These are phyloP conservation scores for Eucalyptus pauciflora DNA, from an alignment of 345 rosid genomes.

Conservation along the genomic window DNA sequence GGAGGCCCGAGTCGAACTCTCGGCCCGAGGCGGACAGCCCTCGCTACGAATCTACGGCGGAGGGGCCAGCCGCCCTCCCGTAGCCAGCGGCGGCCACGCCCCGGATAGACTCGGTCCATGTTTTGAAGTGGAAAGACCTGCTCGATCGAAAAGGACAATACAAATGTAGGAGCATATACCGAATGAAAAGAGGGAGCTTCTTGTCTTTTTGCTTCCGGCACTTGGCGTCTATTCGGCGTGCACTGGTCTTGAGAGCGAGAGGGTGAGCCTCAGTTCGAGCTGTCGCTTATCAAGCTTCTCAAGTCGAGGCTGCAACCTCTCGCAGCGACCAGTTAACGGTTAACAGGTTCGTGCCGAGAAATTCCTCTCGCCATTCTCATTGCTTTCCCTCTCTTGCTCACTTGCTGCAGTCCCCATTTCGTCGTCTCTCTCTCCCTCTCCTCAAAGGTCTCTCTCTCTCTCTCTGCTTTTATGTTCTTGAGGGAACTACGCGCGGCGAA, in stretches of 20 bases:
- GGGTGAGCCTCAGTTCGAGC: not conserved
- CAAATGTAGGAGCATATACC: not conserved
- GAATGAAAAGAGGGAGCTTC: not conserved
- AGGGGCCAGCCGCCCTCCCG: no score
- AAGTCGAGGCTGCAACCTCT: not conserved
- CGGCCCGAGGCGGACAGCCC: not conserved
- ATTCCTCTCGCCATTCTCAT: not conserved
- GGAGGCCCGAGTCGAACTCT: not conserved
- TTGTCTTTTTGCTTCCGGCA: not conserved
- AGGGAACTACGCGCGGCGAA: not conserved
- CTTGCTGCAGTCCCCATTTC: not conserved
- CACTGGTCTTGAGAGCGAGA: not conserved
- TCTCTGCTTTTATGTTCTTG: not conserved
- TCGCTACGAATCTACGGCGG: not conserved
- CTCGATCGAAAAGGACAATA: not conserved
- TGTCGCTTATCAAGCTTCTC: not conserved
- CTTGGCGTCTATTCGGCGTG: not conserved
- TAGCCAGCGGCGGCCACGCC: not conserved
- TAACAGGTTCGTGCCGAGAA: not conserved
- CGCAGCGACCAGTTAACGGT: not conserved
- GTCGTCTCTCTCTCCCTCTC: not conserved
- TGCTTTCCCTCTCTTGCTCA: not conserved
- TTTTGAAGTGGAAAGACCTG: not conserved
- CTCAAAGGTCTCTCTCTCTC: not conserved
- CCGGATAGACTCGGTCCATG: not conserved